phyloP scores from a whole-genome alignment of 768 basidiomycete species.

The Scleroderma citrinum region DNA sequence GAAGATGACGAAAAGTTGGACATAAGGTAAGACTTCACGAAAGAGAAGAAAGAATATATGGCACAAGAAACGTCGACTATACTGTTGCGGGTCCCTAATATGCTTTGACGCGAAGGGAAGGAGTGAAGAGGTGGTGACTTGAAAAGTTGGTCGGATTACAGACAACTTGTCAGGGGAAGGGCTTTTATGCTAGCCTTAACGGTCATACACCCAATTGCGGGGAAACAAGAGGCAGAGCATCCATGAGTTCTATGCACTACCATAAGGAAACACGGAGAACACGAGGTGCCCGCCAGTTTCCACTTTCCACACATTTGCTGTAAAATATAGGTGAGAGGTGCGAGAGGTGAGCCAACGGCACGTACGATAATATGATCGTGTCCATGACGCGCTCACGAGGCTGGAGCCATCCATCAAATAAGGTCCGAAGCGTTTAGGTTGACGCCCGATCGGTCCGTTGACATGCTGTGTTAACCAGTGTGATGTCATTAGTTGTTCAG shows the following conservation, averaged over 20 bases:
- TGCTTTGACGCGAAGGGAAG: too few species aligned
- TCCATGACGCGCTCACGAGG: constrained; percentile 14
- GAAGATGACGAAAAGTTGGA: constrained; percentile 22
- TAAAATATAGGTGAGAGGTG: neutral
- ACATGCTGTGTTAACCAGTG: constrained; percentile 15
- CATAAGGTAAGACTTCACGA: constrained; percentile 11
- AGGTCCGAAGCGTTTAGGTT: constrained; percentile 24
- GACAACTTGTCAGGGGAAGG: neutral
- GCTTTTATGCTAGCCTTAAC: constrained; percentile 7
- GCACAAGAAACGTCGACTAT: constrained; percentile 8
- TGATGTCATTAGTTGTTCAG: constrained; percentile 23
- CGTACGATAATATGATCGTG: neutral
- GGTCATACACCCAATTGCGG: constrained; percentile 19
- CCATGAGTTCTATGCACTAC: constrained; percentile 11
- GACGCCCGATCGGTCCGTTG: constrained; percentile 23
- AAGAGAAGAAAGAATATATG: neutral
- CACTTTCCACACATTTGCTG: neutral
- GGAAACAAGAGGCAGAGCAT: constrained; percentile 29
- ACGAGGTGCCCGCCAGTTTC: neutral
- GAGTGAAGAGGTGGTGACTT: neutral
- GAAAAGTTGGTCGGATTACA: neutral
- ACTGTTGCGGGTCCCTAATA: too few species aligned
- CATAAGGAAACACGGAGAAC: neutral
- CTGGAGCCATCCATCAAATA: constrained; percentile 10
- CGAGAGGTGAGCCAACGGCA: neutral